Evolutionary conservation across 2,329 filamentous ascomycete species (phyloP).

Genomic region (Cercospora sp.): DNA sequence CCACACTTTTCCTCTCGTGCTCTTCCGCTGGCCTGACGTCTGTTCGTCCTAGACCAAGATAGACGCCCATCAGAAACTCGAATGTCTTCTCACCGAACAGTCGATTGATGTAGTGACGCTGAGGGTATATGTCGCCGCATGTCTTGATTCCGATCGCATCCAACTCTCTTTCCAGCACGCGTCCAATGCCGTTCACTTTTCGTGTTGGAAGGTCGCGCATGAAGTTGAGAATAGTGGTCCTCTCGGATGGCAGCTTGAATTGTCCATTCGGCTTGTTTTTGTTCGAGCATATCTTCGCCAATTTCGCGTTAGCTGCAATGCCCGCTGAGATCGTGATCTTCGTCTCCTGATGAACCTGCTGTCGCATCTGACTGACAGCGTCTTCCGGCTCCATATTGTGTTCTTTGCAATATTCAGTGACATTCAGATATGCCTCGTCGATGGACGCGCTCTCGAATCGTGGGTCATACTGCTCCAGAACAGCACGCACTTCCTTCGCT

Average conservation of each 20-base stretch:
- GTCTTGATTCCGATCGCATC: slow-evolving; percentile 83
- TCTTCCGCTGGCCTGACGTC: slow-evolving; percentile 76
- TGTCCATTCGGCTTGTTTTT: slow-evolving; percentile 97
- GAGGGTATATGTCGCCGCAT: slow-evolving; percentile 80
- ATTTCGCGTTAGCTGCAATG: slow-evolving; percentile 87
- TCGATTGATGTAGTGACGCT: slow-evolving; percentile 70
- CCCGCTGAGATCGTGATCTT: slow-evolving; percentile 90
- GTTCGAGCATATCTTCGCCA: slow-evolving; percentile 95
- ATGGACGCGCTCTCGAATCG: slow-evolving; percentile 92
- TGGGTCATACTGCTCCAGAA: slow-evolving; percentile 84
- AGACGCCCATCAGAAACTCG: slow-evolving; percentile 79
- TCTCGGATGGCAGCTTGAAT: slow-evolving; percentile 71
- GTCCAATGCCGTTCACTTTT: slow-evolving; percentile 92
- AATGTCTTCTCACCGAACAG: slow-evolving; percentile 92
- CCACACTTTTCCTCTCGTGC: slow-evolving; percentile 88
- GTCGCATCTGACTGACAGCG: slow-evolving; percentile 74
- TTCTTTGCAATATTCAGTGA: slow-evolving; percentile 76
- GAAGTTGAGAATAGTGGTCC: slow-evolving; percentile 71
- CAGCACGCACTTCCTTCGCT: slow-evolving; percentile 78
- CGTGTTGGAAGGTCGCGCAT: slow-evolving; percentile 81
- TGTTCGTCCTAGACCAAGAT: slow-evolving; percentile 84
- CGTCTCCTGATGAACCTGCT: slow-evolving; percentile 72
- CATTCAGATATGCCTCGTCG: slow-evolving; percentile 94
- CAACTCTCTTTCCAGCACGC: slow-evolving; percentile 89
- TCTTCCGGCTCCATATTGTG: slow-evolving; percentile 70